Percentiles rank a stretch among this genome's conserved stretches.
phyloP scores from a whole-genome alignment of 192 early-diverging fungal species.

The Coemansia sp. region DNA sequence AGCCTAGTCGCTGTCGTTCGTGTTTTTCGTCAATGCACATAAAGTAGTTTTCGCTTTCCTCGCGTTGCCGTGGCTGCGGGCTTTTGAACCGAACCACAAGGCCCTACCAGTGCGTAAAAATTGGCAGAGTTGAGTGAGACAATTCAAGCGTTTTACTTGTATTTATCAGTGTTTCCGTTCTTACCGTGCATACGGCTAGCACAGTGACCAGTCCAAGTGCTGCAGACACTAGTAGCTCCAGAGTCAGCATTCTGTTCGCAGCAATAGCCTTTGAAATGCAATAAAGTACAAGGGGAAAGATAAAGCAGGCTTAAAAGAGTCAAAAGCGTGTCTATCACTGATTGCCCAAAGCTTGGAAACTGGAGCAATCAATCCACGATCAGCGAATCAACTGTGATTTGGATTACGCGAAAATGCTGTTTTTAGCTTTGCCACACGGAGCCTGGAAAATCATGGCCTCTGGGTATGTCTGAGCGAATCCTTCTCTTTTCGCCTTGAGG shows the following conservation, averaged over 20 bases:
- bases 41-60: constrained; percentile 54
- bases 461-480: neutral
- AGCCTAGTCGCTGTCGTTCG: constrained; percentile 31
- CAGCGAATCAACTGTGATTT: no score
- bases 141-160: neutral
- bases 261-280: no score
- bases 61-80: constrained; percentile 43
- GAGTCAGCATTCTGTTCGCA: neutral
- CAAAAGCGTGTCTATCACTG: no score
- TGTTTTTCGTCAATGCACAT: constrained; percentile 37
- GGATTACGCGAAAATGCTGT: no score
- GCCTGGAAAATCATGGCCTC: no score
- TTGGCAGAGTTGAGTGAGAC: neutral
- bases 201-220: constrained; percentile 13
- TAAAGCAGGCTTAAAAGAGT: no score
- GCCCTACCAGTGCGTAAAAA: neutral
- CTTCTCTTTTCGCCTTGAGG: constrained; percentile 33
- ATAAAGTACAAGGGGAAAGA: no score
- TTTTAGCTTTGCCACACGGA: no score
- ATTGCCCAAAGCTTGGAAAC: no score
- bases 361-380: no score
- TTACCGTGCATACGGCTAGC: constrained; percentile 22
- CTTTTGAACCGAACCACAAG: constrained; percentile 45
- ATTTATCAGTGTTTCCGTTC: neutral
- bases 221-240: constrained; percentile 12